A percentile compares a stretch with the other conserved stretches of the same genome.
These are phyloP conservation scores for Angomonas ambiguus DNA, from an alignment of 208 protist genomes.

Conservation along the genomic window DNA sequence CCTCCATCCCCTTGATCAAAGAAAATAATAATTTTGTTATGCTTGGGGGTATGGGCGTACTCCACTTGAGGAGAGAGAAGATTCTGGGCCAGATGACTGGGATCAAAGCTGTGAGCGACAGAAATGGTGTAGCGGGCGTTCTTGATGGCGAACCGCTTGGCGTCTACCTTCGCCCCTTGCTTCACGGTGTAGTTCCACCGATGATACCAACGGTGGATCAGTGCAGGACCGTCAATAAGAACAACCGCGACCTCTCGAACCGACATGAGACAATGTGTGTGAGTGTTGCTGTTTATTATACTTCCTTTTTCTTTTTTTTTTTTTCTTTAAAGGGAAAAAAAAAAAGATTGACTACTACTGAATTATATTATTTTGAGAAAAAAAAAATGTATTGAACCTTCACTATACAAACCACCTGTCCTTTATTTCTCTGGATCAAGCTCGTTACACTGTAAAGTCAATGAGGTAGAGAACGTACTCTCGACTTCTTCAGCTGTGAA, in stretches of 20 bases:
- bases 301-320: not conserved
- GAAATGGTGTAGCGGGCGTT: constrained; percentile 76
- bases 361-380: too few relatives aligned
- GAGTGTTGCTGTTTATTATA: not conserved
- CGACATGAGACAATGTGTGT: constrained; percentile 31
- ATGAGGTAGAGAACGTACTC: not conserved
- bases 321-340: not conserved
- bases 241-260: constrained; percentile 66
- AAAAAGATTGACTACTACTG: too few relatives aligned
- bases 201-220: constrained; percentile 89
- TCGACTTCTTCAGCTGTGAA: too few relatives aligned
- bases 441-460: not conserved
- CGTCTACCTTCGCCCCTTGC: constrained; percentile 35
- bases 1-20: constrained; percentile 91
- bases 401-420: not conserved
- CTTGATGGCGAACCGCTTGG: constrained; percentile 75
- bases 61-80: constrained; percentile 85
- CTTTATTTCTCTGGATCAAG: not conserved
- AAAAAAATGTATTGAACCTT: not conserved
- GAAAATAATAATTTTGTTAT: constrained; percentile 83
- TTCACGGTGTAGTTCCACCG: constrained; percentile 69
- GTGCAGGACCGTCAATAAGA: constrained; percentile 79
- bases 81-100: constrained; percentile 70
- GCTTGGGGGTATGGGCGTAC: constrained; percentile 82
- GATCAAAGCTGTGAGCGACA: constrained; percentile 85